Base-by-base conservation (phyloP, 2,329 filamentous ascomycete genomes). In the Cyclaneusma minus region DNA sequence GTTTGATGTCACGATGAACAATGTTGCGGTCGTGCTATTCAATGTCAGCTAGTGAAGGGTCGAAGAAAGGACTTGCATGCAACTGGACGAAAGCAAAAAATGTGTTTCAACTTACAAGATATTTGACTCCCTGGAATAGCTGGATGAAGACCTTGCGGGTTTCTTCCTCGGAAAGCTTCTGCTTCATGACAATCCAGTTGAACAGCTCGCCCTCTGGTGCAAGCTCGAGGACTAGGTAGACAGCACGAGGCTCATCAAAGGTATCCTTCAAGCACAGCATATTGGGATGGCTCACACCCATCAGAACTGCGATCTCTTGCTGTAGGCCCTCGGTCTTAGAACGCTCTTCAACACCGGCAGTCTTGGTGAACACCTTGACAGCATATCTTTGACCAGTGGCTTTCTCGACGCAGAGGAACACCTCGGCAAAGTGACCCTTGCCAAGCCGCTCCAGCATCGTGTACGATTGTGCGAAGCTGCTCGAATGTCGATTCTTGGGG, bases 1-100 rank as follows among this genome's bases (percentile, higher is more conserved):
- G 87, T 52, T 94, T 95, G 54, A 95, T 93, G 42, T 98, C 89
- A 31, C 89, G 78, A 50, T 98, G 89, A 4, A 95, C 85, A 49
- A 98, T 92, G 42, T 89, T 91, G 35, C 89, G 80, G 34, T 95
- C 89, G 48, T 98, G 89, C 87, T 94, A 34, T 17, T 31, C 7
- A 22, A 18, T 19, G 32, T 58, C 25, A 58, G 48, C 19, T 26
- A 28, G 11, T 13, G 8, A 22, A 15, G 4, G 7, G 9, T 5
- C 25, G 9, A 16, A 27, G 6, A 12, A 14, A 32, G 12, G 13
- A 13, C 10, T 22, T 21, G 22, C 12, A n/a, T n/a, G 11, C n/a
- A n/a, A n/a, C n/a, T n/a, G n/a, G n/a, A n/a, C n/a, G 4, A 21
- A 22, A 23, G 15, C 12, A 4, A 9, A 21, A 3, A 8, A 18